Evolutionary conservation across 1,284 basidiomycete species (phyloP).

Genomic region (Austroboletus niveus): DNA sequence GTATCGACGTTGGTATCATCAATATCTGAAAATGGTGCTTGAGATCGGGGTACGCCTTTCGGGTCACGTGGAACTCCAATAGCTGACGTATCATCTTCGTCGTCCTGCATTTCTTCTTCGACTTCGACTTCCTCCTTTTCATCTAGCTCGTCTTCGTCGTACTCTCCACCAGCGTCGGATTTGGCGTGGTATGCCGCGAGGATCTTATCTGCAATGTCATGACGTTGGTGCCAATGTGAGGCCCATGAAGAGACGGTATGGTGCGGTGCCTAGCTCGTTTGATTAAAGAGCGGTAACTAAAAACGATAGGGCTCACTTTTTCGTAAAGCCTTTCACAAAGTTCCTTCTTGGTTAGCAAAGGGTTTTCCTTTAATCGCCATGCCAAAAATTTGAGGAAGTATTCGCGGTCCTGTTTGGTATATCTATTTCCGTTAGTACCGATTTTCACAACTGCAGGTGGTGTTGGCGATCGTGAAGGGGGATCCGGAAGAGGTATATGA

Average conservation of each 20-base stretch:
- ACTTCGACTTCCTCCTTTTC: constrained; percentile 33
- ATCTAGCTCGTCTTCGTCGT: constrained; percentile 28
- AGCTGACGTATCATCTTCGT: constrained; percentile 33
- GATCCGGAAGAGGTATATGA: constrained; percentile 53
- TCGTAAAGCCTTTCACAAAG: constrained; percentile 53
- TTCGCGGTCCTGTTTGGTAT: constrained; percentile 59
- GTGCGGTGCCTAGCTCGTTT: constrained; percentile 52
- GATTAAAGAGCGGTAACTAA: constrained; percentile 9
- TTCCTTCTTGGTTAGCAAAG: constrained; percentile 48
- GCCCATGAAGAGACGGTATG: constrained; percentile 57
- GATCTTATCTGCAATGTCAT: constrained; percentile 63
- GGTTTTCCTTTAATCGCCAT: constrained; percentile 55
- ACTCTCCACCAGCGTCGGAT: constrained; percentile 29
- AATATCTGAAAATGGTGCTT: constrained; percentile 16
- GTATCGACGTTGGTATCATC: constrained; percentile 22
- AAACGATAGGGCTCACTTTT: constrained; percentile 39
- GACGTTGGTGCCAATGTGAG: constrained; percentile 57
- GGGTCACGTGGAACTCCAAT: constrained; percentile 6
- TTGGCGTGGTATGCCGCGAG: constrained; percentile 42
- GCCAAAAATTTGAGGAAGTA: constrained; percentile 64
- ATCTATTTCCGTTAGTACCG: constrained; percentile 49
- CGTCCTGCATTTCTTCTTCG: constrained; percentile 32
- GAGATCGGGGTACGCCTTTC: constrained; percentile 8
- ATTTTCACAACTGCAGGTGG: constrained; percentile 53
- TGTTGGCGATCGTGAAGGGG: constrained; percentile 64